Evolutionary conservation across 2,329 filamentous ascomycete species (phyloP).

Genomic region (Cercospora sojina): DNA sequence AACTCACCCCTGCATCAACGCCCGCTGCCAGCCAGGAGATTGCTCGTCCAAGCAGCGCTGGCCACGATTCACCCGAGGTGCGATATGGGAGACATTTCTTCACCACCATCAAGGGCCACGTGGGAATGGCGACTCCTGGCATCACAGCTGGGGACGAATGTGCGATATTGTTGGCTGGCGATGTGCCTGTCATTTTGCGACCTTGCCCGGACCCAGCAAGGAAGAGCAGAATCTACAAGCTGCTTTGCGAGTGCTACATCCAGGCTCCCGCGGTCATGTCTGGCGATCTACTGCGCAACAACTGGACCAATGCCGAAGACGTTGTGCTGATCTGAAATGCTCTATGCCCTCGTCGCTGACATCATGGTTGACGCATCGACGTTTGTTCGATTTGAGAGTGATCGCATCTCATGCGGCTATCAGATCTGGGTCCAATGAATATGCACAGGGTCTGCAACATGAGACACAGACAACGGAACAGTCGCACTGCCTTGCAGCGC

Average conservation of each 20-base stretch:
- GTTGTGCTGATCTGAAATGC: slow-evolving; percentile 31
- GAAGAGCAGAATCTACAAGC: slow-evolving; percentile 24
- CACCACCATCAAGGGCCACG: slow-evolving; percentile 27
- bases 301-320: slow-evolving; percentile 28
- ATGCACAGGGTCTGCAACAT: background rate
- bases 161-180: slow-evolving; percentile 32
- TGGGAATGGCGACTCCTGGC: slow-evolving; percentile 32
- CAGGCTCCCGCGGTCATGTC: slow-evolving; percentile 29
- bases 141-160: slow-evolving; percentile 28
- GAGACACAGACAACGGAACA: slow-evolving; percentile 7
- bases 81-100: slow-evolving; percentile 34
- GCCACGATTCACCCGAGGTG: slow-evolving; percentile 14
- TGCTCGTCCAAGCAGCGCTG: slow-evolving; percentile 1
- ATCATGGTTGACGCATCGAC: background rate
- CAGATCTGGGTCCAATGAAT: background rate
- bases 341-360: background rate
- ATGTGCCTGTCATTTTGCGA: slow-evolving; percentile 35
- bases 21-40: slow-evolving; percentile 22
- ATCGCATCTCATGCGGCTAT: background rate
- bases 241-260: slow-evolving; percentile 36
- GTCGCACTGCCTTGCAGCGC: slow-evolving; percentile 9
- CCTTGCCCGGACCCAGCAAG: slow-evolving; percentile 16
- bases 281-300: slow-evolving; percentile 27
- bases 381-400: background rate
- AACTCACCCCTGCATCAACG: slow-evolving; percentile 30